Evolutionary conservation across 352 stramenopile genomes (phyloP).

Genomic region (Elongisporangium prolatum): DNA sequence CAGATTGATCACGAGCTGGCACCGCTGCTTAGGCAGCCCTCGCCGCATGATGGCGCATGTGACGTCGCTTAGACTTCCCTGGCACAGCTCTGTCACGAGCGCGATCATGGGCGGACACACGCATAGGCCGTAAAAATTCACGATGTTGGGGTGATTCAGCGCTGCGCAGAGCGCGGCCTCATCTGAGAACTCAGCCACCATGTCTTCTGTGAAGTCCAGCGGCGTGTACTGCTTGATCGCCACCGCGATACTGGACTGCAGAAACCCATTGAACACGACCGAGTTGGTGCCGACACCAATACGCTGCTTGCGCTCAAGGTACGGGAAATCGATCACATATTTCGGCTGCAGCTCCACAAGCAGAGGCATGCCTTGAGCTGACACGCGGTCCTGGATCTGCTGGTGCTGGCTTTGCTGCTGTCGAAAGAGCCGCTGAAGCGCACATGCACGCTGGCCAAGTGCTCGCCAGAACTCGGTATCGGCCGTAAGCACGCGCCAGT

Average conservation of each 20-base stretch:
- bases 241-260: constrained; percentile 35
- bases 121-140: constrained; percentile 53
- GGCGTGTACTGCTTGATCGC: constrained; percentile 66
- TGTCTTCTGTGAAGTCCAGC: constrained; percentile 43
- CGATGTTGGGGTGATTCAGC: constrained; percentile 53
- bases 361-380: constrained; percentile 38
- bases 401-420: constrained; percentile 17
- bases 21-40: constrained; percentile 16
- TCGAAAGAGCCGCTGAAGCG: constrained; percentile 22
- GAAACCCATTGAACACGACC: constrained; percentile 40
- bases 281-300: constrained; percentile 36
- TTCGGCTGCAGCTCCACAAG: constrained; percentile 41
- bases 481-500: constrained; percentile 43
- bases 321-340: constrained; percentile 38
- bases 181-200: constrained; percentile 40
- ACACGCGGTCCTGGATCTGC: constrained; percentile 29
- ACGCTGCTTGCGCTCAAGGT: constrained; percentile 29
- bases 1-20: constrained; percentile 47
- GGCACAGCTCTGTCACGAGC: constrained; percentile 50
- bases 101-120: constrained; percentile 59
- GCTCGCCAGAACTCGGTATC: constrained; percentile 68
- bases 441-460: constrained; percentile 28
- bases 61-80: constrained; percentile 45
- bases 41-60: constrained; percentile 10
- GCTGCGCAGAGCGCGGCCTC: constrained; percentile 45